A percentile compares a stretch with the other conserved stretches of the same genome.
These are phyloP conservation scores for Annulohypoxylon bovei DNA, from an alignment of 495 filamentous ascomycete genomes.

Conservation along the genomic window DNA sequence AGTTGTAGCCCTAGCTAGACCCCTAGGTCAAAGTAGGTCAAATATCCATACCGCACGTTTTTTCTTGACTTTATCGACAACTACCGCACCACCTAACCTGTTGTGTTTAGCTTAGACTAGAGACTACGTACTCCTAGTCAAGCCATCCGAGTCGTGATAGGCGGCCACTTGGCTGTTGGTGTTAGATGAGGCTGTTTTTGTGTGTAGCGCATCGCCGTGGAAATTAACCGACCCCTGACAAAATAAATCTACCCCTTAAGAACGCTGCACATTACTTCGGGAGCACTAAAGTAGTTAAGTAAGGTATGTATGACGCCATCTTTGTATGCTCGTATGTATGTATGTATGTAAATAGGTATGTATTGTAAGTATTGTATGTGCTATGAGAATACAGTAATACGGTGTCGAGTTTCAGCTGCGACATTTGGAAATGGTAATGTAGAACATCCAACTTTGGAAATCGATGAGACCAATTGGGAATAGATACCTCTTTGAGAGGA, in stretches of 20 bases:
- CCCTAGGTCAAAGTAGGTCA: background rate
- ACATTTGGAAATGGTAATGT: background rate
- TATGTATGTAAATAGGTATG: no score
- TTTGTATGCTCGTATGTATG: no score
- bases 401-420: slow-evolving; percentile 4
- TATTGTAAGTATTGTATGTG: background rate
- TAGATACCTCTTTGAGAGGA: slow-evolving; percentile 2
- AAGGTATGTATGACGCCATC: slow-evolving; percentile 30
- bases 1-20: slow-evolving; percentile 16
- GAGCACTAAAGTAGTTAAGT: slow-evolving; percentile 24
- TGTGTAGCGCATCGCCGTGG: slow-evolving; percentile 31
- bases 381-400: slow-evolving; percentile 2
- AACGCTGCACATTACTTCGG: slow-evolving; percentile 22
- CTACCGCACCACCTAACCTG: slow-evolving; percentile 14
- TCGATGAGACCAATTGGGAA: slow-evolving; percentile 9
- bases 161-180: slow-evolving; percentile 38
- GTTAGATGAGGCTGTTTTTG: slow-evolving; percentile 36
- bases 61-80: slow-evolving; percentile 5
- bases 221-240: slow-evolving; percentile 42
- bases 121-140: slow-evolving; percentile 1
- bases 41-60: slow-evolving; percentile 8
- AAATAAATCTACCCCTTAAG: slow-evolving; percentile 25
- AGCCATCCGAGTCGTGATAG: slow-evolving; percentile 15
- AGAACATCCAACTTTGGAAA: slow-evolving; percentile 21
- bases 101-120: slow-evolving; percentile 5